Base-by-base conservation (phyloP, 257 asterid genomes). In the Solanum bulbocastanum region DNA sequence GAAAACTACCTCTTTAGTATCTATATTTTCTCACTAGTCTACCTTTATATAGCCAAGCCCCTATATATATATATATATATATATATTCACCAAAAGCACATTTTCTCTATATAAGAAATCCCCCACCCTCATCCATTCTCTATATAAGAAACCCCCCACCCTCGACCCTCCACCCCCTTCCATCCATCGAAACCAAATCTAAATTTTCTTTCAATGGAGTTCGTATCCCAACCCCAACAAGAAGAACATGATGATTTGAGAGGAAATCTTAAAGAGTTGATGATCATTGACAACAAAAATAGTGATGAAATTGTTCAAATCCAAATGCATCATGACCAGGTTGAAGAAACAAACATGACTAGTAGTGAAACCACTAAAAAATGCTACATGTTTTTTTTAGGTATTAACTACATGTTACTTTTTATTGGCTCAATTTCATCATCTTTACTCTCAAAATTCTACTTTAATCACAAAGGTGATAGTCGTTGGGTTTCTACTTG, bases 401-500 rank as follows among this genome's bases (percentile, higher is more conserved):
- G 73, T 5, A 66, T 92, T 49, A 96, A 91, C 58, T 94, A 90
- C 86, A 8, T 88, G 2, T 86, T 85, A 37, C 88, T 96, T 1
- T 91, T 96, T 33, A 11, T 90, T 1, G 98, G 98, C 4, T 94
- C 98, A 0, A 83, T 92, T 10, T 89, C 96, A 11, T 87, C 98
- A 5, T 88, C 88, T 56, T 89, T 96, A 0, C 85, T 96, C 25
- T 84, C 93, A 22, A 96, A 96, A 36, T 96, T 87, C 90, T 96
- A 96, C 82, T 96, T 95, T 95, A 91, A 86, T 44, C 98, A 96
- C 91, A 90, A 91, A 66, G 98, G 98, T 13, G 88, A 92, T 1
- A 94, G 93, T 91, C 62, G 92, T 35, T 96, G 98, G 98, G 91
- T 94, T 4, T 91, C 96, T 2, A 96, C 98, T 2, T 94, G 93